Percentiles rank a stretch among this genome's conserved stretches.
phyloP scores from a whole-genome alignment of 768 basidiomycete genomes.

The Leccinum ochraceum region DNA sequence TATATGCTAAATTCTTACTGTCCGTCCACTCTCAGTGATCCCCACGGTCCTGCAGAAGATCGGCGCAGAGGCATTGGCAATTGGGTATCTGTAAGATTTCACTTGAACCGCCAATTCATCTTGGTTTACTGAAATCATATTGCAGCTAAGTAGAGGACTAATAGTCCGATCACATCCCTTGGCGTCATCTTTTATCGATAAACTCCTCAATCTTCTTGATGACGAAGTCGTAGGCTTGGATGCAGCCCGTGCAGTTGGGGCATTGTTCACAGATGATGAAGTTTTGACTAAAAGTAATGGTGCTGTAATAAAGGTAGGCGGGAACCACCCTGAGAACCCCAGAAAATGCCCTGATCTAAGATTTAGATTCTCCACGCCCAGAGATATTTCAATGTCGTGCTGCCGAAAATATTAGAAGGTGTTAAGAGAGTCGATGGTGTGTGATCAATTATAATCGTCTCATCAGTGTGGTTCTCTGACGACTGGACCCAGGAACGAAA shows the following conservation, averaged over 20 bases:
- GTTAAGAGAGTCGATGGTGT: conserved; percentile 55
- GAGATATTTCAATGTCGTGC: conserved; percentile 66
- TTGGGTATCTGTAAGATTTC: conserved; percentile 69
- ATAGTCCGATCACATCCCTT: conserved; percentile 69
- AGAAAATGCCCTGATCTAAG: conserved; percentile 1
- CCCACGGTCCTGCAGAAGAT: conserved; percentile 29
- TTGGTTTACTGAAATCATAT: conserved; percentile 3
- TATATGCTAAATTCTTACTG: conserved; percentile 49
- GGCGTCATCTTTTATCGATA: conserved; percentile 56
- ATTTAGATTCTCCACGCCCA: conserved; percentile 70
- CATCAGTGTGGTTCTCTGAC: neutral
- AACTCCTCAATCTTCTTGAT: conserved; percentile 68
- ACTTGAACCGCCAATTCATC: neutral
- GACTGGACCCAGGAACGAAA: conserved; percentile 40
- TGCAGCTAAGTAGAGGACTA: conserved; percentile 76
- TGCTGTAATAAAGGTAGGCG: conserved; percentile 71
- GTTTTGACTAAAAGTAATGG: conserved; percentile 77
- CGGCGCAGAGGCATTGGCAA: conserved; percentile 54
- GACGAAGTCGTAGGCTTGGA: conserved; percentile 66
- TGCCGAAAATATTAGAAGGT: conserved; percentile 74
- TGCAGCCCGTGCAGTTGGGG: conserved; percentile 76
- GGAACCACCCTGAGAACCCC: neutral
- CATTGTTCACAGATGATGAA: conserved; percentile 58
- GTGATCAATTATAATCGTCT: neutral
- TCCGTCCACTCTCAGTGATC: conserved; percentile 44